A percentile compares a stretch with the other conserved stretches of the same genome.
These are phyloP conservation scores for Striga hermonthica DNA, from an alignment of 305 asterid species.

Conservation along the genomic window DNA sequence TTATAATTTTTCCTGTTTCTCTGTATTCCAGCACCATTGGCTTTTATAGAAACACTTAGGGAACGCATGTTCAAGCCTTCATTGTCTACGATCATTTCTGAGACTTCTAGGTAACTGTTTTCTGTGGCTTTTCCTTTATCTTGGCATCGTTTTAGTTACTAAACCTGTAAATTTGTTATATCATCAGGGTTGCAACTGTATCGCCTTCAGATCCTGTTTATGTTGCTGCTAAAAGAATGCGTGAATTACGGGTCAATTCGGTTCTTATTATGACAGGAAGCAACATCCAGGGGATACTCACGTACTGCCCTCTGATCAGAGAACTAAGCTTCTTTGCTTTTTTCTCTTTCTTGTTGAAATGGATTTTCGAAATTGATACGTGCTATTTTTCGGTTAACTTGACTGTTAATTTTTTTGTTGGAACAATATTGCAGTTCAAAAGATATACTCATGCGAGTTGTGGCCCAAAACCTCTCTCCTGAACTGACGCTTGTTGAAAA, in stretches of 20 bases:
- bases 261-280: conserved; percentile 61
- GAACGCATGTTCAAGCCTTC: conserved; percentile 96
- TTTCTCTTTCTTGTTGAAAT: conserved; percentile 25
- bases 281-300: conserved; percentile 86
- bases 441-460: conserved; percentile 91
- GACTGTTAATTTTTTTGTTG: conserved; percentile 27
- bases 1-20: neutral
- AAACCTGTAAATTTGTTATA: conserved; percentile 28
- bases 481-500: conserved; percentile 86
- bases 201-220: conserved; percentile 77
- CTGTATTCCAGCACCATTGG: conserved; percentile 77
- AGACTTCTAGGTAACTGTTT: conserved; percentile 54
- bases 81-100: conserved; percentile 70
- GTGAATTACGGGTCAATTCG: conserved; percentile 79
- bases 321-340: conserved; percentile 26
- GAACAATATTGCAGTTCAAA: conserved; percentile 63
- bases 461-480: conserved; percentile 87
- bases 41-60: conserved; percentile 80
- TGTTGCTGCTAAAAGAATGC: conserved; percentile 92
- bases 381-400: conserved; percentile 15
- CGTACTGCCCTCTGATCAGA: conserved; percentile 48
- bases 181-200: conserved; percentile 66
- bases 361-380: conserved; percentile 11
- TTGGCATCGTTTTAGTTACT: conserved; percentile 30
- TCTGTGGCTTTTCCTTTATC: conserved; percentile 19